These are phyloP conservation scores for Yarrowia keelungensis DNA, from an alignment of 805 yeast species.

Conservation along the genomic window DNA sequence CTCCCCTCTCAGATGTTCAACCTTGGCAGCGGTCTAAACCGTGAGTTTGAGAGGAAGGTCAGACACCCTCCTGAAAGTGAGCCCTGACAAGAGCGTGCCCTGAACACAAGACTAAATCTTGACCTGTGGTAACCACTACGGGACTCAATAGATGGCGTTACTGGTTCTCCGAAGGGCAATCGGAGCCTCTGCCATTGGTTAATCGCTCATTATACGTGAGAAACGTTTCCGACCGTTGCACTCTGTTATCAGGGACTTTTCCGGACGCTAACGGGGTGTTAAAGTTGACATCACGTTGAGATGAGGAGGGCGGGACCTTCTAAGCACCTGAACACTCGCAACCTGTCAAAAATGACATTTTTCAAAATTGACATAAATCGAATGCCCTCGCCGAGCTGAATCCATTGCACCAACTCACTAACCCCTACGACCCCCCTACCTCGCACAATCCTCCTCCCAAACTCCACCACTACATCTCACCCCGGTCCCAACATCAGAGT, in stretches of 20 bases:
- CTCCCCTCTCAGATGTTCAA: background rate
- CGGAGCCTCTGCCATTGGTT: background rate
- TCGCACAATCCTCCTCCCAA: background rate
- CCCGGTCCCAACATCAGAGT: slow-evolving; percentile 27
- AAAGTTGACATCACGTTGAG: too few species aligned
- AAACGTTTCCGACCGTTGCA: background rate
- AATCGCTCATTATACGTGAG: background rate
- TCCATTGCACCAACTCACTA: background rate
- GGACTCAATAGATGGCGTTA: slow-evolving; percentile 1
- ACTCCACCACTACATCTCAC: background rate
- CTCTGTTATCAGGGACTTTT: background rate
- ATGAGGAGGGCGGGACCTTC: too few species aligned
- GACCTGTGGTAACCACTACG: slow-evolving; percentile 4
- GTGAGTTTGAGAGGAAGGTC: background rate
- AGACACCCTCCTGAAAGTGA: background rate
- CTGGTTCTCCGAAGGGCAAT: background rate
- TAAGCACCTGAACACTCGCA: background rate
- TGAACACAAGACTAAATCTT: background rate
- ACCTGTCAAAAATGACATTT: background rate
- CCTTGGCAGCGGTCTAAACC: background rate
- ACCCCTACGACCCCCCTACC: too few species aligned
- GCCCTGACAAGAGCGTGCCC: background rate
- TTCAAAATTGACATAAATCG: background rate
- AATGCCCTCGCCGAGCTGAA: background rate
- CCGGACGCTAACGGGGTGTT: too few species aligned